phyloP scores from a whole-genome alignment of 225 moss, liverwort and hornwort genomes.

The Takakia lepidozioides region DNA sequence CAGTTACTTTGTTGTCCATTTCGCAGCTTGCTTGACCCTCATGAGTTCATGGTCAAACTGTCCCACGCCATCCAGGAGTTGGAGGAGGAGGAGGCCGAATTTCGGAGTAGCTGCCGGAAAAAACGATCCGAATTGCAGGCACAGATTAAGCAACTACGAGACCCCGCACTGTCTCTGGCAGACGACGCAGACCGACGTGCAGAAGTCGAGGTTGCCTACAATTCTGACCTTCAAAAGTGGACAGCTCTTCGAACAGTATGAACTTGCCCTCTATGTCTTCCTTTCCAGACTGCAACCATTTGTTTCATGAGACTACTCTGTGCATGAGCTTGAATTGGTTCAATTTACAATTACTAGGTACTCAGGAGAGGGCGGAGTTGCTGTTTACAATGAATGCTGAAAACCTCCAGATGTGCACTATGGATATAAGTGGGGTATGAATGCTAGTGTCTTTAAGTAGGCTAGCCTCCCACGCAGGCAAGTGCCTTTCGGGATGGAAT shows the following conservation, averaged over 20 bases:
- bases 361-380: too few species aligned
- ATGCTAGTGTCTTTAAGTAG: too few species aligned
- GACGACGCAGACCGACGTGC: conserved; percentile 50
- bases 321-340: too few species aligned
- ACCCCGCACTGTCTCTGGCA: conserved; percentile 35
- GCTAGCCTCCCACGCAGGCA: too few species aligned
- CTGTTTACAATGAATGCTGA: too few species aligned
- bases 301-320: too few species aligned
- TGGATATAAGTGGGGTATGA: too few species aligned
- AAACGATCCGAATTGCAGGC: conserved; percentile 68
- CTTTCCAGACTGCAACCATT: too few species aligned
- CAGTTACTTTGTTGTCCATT: neutral
- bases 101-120: conserved; percentile 71
- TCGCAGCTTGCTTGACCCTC: conserved; percentile 2
- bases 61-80: conserved; percentile 32
- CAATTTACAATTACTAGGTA: too few species aligned
- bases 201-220: conserved; percentile 53
- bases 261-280: too few species aligned
- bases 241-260: conserved; percentile 63
- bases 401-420: too few species aligned
- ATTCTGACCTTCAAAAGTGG: conserved; percentile 57
- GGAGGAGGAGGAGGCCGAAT: conserved; percentile 63
- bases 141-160: conserved; percentile 64
- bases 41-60: conserved; percentile 2
- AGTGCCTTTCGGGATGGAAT: too few species aligned